Base-by-base conservation (phyloP, 768 basidiomycete species). In the Lactarius deliciosus region DNA sequence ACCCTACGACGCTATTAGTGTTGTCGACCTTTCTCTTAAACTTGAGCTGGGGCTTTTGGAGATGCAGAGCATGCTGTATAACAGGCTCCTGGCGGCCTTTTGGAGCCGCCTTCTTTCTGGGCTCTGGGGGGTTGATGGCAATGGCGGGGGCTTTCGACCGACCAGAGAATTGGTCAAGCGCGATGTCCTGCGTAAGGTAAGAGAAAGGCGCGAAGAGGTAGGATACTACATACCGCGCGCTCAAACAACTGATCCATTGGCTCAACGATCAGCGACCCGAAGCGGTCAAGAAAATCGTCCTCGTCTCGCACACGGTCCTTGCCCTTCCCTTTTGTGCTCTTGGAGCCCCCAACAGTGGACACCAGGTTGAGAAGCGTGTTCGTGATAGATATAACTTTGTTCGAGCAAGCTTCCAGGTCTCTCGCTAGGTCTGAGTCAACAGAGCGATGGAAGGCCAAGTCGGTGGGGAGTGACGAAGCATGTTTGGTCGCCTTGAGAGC, bases 401-500 rank as follows among this genome's bases (percentile, higher is more conserved):
- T 76, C 0, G 92, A 89, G 63, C 91, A 83, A 3, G 73, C 75
- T 72, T 98, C 95, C 43, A 98, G 76, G 53, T 87, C 84, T 62
- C 80, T 79, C 2, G 88, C 89, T 62, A 97, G 81, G 2, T 77
- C 79, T 5, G 84, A 76, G 75, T 96, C 90, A 68, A 98, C 85
- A 2, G 96, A 91, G 28, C 92, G 89, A 77, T 98, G 92, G 76
- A 95, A 98, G n/a, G 81, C 78, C 65, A 98, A 80, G 78, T 98
- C 96, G 16, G 80, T 69, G 3, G 94, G 89, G 4, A 93, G 79
- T 1, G 79, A 77, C 2, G 83, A 84, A 0, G 90, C 84, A 60
- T 81, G 78, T 62, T 85, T 82, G 3, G 90, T 91, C 9, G 88
- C 81, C 56, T 82, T 81, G 13, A 92, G 81, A 0, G 87, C 89